Conservation (phyloP, 2,329 filamentous ascomycete species). For the Pseudocercospora cruenta region DNA sequence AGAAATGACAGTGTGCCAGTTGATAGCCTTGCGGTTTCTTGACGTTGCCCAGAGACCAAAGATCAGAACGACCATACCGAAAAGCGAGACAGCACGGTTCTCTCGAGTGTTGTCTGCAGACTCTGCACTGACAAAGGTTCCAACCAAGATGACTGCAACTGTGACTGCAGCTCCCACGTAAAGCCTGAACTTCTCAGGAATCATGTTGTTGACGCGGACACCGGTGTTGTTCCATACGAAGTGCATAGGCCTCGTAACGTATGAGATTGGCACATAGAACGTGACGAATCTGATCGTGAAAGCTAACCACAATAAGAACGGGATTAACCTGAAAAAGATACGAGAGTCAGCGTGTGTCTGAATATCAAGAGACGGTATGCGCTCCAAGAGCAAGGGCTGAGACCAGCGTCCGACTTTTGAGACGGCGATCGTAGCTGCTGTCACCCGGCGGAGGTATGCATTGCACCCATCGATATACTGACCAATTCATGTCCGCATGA, state of each 20-base stretch:
- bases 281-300: conserved; percentile 75
- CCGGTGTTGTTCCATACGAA: conserved; percentile 70
- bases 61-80: conserved; percentile 76
- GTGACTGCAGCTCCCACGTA: conserved; percentile 65
- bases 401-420: too few species aligned
- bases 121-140: conserved; percentile 74
- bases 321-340: conserved; percentile 65
- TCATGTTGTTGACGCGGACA: conserved; percentile 60
- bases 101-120: conserved; percentile 74
- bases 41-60: conserved; percentile 71
- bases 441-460: too few species aligned
- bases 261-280: conserved; percentile 70
- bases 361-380: too few species aligned
- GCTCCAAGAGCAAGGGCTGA: too few species aligned
- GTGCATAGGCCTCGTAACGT: conserved; percentile 68
- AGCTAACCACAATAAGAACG: conserved; percentile 78
- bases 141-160: conserved; percentile 75
- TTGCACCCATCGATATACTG: too few species aligned
- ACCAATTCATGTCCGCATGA: conserved; percentile 71
- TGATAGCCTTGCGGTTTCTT: conserved; percentile 62
- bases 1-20: conserved; percentile 66
- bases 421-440: too few species aligned
- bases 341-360: too few species aligned
- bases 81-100: conserved; percentile 79
- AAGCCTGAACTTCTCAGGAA: conserved; percentile 69